Base-by-base conservation (phyloP, 768 basidiomycete species). In the Pleurotus eryngii region DNA sequence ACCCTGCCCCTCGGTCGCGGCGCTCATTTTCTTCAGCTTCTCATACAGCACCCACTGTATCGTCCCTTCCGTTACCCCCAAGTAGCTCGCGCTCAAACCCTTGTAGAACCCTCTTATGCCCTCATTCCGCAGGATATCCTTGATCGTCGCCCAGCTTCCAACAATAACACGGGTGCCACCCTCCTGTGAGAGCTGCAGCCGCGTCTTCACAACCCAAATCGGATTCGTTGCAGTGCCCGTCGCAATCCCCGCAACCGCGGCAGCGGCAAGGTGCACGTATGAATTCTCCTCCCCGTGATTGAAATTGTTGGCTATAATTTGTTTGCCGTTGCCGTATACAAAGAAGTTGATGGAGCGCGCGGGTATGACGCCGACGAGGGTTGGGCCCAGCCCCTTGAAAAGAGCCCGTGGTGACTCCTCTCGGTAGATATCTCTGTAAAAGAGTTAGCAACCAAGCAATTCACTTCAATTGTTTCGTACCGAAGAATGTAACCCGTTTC, bases 1-100 rank as follows among this genome's bases (percentile, higher is more conserved):
- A 9, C 88, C 84, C 54, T 75, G 75, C 0, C 81, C 83, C 58
- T 89, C 79, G 12, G 78, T 71, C 1, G 71, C 71, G 27, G 74
- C 74, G 4, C 79, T 85, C 30, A 95, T 64, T 61, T 72, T 79
- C 73, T 98, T 98, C 64, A 98, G 75, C 51, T 88, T 83, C 72
- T 99, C 97, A 69, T 99, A 98, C 14, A 99, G 74, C 39, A 90
- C 90, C 97, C 97, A 99, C 70, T 98, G 95, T 48, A 99, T 98
- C 17, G 93, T 92, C 2, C 89, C 89, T 71, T 99, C 97, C 18
- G 95, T 91, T 14, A 98, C 95, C 18, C 97, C 97, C 7, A 99
- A 79, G 72, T 96, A 94, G 61, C 91, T 94, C 57, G 97, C 97
- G 62, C 88, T 93, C 40, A 99, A 73, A 1, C 97, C 97, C 72